Evolutionary conservation across 768 basidiomycete genomes (phyloP), one percentile per base, ranked within the genome.

Genomic region (Imleria badia): DNA sequence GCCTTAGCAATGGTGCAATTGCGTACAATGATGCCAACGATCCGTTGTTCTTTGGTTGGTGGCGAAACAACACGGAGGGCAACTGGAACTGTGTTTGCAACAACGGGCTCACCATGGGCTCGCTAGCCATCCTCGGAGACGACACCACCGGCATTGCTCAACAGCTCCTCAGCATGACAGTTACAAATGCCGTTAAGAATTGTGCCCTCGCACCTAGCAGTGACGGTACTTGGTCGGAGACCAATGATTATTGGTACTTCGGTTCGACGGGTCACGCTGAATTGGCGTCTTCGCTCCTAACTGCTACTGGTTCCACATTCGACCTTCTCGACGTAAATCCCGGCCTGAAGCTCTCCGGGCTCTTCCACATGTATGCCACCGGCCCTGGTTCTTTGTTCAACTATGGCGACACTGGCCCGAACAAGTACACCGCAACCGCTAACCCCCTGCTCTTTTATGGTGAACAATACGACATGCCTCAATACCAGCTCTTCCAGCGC

Each of bases 61-160:
- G 94, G 94, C 79, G 72, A 48, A 78, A 60, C 47, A 79, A 76
- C 57, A 81, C 82, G 43, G 79, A 79, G 56, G 96, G 96, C 19
- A 99, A 98, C 78, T 99, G 97, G 97, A 99, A 99, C 71, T 98
- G 96, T 70, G 91, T 93, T 52, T 94, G 88, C 77, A 98, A 98
- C 70, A 82, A 83, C 44, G 97, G 97, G 53, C 75, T 98, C 58
- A 93, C 89, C 19, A 70, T 98, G 67, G 97, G 81, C 43, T 83
- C 97, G 1, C 85, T 99, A 53, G 94, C 97, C 33, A 94, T 99
- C 64, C 75, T 94, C 14, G 86, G 81, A 31, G 91, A 95, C 60
- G 87, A 96, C 61, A 82, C 79, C 14, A 87, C 87, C 7, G 90
- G 91, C 34, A 76, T 73, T 44, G 90, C 96, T 0, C 63, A 75